Percentiles rank a stretch among this genome's conserved stretches.
phyloP scores from a whole-genome alignment of 1,139 yeast genomes.

The Hyphopichia khmerensis region DNA sequence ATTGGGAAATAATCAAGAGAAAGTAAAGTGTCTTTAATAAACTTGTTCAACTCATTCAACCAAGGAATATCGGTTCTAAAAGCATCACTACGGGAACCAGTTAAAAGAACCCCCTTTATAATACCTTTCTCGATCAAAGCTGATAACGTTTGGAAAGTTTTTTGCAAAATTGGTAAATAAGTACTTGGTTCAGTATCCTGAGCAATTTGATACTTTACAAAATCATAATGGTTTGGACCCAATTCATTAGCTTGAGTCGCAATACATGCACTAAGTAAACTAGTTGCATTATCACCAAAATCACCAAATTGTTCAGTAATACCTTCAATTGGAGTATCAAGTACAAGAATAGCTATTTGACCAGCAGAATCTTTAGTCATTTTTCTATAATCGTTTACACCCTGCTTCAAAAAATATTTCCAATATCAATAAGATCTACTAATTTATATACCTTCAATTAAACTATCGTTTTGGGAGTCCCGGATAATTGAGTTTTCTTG shows the following conservation, averaged over 20 bases:
- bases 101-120: constrained; percentile 50
- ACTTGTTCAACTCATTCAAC: constrained; percentile 51
- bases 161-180: constrained; percentile 9
- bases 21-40: constrained; percentile 30
- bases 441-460: no score
- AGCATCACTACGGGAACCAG: constrained; percentile 67
- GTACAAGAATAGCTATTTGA: constrained; percentile 46
- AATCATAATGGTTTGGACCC: constrained; percentile 10
- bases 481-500: no score
- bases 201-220: constrained; percentile 47
- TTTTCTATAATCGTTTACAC: no score
- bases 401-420: no score
- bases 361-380: constrained; percentile 3
- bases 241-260: constrained; percentile 11
- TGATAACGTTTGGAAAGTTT: constrained; percentile 16
- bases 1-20: constrained; percentile 36
- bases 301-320: constrained; percentile 41
- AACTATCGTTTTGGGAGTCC: no score
- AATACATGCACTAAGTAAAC: constrained; percentile 21
- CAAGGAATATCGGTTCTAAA: constrained; percentile 50
- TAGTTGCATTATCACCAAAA: constrained; percentile 49
- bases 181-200: constrained; percentile 21
- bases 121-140: constrained; percentile 29
- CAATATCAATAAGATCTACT: no score
- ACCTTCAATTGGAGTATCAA: constrained; percentile 42